Evolutionary conservation across 73 alveolate species (phyloP).

Genomic region (Breviolum minutum): DNA sequence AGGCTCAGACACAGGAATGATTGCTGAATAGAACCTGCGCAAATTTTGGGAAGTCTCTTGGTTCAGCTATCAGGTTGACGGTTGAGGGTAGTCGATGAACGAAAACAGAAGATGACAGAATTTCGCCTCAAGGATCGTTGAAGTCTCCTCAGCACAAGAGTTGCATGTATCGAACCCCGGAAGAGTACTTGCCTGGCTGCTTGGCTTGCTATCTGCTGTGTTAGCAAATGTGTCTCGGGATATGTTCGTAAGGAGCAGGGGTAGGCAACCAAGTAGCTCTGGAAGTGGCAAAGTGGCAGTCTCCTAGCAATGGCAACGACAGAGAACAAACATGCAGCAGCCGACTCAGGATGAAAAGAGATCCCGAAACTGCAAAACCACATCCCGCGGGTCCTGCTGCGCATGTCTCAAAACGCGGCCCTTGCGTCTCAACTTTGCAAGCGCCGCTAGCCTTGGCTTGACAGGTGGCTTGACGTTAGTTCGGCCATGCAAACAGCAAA

Average conservation of each 20-base stretch:
- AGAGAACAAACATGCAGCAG: background rate
- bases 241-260: background rate
- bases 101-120: background rate
- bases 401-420: background rate
- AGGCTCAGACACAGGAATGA: conserved; percentile 54
- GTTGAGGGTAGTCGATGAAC: too few species aligned
- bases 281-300: conserved; percentile 13
- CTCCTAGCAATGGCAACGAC: background rate
- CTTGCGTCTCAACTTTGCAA: background rate
- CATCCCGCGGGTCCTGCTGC: background rate
- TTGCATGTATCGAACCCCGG: too few species aligned
- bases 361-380: background rate
- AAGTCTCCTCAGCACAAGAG: conserved; percentile 4
- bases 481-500: too few species aligned
- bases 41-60: too few species aligned
- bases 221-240: background rate
- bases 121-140: conserved; percentile 26
- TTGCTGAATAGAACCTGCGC: conserved; percentile 69
- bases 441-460: background rate
- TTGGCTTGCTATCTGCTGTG: background rate
- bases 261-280: background rate
- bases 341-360: background rate
- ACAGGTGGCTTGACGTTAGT: background rate
- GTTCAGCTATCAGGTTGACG: too few species aligned
- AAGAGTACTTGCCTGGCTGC: background rate